Evolutionary conservation across 805 yeast genomes (phyloP), one percentile per base, ranked within the genome.

Genomic region (Spathaspora boniae): DNA sequence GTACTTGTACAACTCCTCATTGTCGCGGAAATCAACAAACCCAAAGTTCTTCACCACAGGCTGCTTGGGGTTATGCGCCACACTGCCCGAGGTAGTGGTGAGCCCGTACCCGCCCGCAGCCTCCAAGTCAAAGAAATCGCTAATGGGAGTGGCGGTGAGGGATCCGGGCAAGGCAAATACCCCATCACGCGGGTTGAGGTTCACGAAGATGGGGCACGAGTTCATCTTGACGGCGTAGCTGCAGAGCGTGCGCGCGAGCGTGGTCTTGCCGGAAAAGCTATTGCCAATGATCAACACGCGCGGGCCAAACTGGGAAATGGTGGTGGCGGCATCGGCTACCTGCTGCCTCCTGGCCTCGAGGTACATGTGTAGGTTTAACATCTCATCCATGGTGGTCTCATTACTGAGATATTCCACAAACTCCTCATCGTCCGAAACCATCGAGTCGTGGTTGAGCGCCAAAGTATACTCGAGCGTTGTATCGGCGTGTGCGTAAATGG

Each of bases 21-120:
- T 87, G 9, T 77, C 80, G 1, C 59, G 46, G 9, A 76, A 68
- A 24, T 65, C 59, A 32, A 80, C 85, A 35, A 80, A 70, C 0
- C 98, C 98, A 58, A 69, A 87, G 49, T 74, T 80, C 49, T 83
- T 81, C 6, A 84, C 91, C n/a, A 83, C 56, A 0, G 98, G 97
- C 56, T 86, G 94, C 54, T 86, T 86, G n/a, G 86, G 85, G 54
- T 85, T 89, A 43, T 82, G 78, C 41, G 72, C 65, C 1, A 89
- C 78, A 1, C 86, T 78, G 28, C 94, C 93, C 8, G 86, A 79
- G 4, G 72, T 67, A 0, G 88, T 77, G 41, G 79, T 69, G 16
- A 84, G 77, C 31, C 86, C 86, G 42, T 95, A 96, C 66, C 94
- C 83, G 15, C 76, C 72, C 11, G 65, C 60, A 31, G 71, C 62